Conservation (phyloP, 495 filamentous ascomycete species). For the Cercophora sp. region DNA sequence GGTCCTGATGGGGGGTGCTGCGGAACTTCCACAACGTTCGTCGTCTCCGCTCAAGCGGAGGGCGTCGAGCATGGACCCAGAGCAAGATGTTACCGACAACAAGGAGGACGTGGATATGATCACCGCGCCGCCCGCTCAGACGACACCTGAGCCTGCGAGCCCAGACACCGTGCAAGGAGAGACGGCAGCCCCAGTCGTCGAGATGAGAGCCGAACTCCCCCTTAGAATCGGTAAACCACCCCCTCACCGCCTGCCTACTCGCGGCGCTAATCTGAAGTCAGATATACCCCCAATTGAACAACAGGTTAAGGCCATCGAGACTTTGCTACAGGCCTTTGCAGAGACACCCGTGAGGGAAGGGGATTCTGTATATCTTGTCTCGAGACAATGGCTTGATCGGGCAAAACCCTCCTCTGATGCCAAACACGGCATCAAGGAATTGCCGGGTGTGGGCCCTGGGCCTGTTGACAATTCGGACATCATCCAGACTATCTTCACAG, state of each 20-base stretch:
- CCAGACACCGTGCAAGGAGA: conserved; percentile 5
- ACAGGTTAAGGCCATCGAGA: conserved; percentile 67
- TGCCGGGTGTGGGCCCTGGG: conserved; percentile 62
- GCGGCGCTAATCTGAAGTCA: conserved; percentile 11
- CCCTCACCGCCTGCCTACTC: neutral
- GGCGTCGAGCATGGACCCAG: conserved; percentile 52
- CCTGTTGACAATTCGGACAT: conserved; percentile 85
- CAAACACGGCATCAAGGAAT: conserved; percentile 55
- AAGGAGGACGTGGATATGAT: conserved; percentile 52
- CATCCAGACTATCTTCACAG: conserved; percentile 45
- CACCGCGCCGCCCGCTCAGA: conserved; percentile 12
- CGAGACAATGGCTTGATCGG: conserved; percentile 69
- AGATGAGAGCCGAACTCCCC: conserved; percentile 14
- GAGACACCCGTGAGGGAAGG: conserved; percentile 57
- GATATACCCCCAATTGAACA: conserved; percentile 63
- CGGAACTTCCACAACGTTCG: conserved; percentile 47
- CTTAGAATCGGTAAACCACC: conserved; percentile 22
- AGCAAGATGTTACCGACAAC: conserved; percentile 25
- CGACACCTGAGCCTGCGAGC: conserved; percentile 6
- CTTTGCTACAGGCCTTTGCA: conserved; percentile 54
- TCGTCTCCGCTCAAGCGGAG: conserved; percentile 53
- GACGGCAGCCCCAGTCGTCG: neutral
- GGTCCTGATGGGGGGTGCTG: conserved; percentile 51
- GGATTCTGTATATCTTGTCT: conserved; percentile 73
- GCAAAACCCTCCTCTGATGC: conserved; percentile 63